Evolutionary conservation across 257 asterid genomes (phyloP), one percentile per base, ranked within the genome.

Genomic region (Avicennia marina): DNA sequence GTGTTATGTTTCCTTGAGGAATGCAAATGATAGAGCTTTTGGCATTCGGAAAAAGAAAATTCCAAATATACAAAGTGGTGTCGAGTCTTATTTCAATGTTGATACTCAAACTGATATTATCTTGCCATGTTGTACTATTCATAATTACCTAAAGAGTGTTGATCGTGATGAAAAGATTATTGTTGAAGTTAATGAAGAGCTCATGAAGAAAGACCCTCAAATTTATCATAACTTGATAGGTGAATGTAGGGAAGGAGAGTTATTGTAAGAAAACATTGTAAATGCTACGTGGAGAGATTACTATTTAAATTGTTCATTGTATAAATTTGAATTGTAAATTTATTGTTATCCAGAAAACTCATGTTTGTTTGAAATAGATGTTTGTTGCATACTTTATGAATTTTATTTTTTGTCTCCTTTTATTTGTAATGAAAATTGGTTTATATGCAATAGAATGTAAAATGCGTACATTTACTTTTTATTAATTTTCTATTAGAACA

Each of bases 21-120:
- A 25, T 36, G n/a, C 62, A 36, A 41, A 11, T 56, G 62, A 56
- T 1, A 18, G 50, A 39, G 36, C 38, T 41, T 56, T 56, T 25
- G 62, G 33, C 0, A 13, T 38, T 20, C 10, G 20, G 7, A 38
- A 34, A 7, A 57, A 56, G 21, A 38, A 27, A 9, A 38, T 56
- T 7, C 50, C 51, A 19, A n/a, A 16, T 4, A 0, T 44, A 44
- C 13, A 11, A n/a, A 15, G 26, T 44, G 26, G 51, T 16, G 18
- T 9, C 16, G 51, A 44, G 51, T 16, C 51, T 6, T 18, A 44
- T 44, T 44, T 44, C 18, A 19, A 17, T 44, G 51, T 44, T 11
- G 51, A 44, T 16, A 44, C 51, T 44, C 51, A 44, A 44, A 3
- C 26, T n/a, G 26, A 44, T 25, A 44, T 44, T 22, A 12, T 44